Conservation (phyloP, 108 stramenopile species). For the Nitzschia putrida region DNA sequence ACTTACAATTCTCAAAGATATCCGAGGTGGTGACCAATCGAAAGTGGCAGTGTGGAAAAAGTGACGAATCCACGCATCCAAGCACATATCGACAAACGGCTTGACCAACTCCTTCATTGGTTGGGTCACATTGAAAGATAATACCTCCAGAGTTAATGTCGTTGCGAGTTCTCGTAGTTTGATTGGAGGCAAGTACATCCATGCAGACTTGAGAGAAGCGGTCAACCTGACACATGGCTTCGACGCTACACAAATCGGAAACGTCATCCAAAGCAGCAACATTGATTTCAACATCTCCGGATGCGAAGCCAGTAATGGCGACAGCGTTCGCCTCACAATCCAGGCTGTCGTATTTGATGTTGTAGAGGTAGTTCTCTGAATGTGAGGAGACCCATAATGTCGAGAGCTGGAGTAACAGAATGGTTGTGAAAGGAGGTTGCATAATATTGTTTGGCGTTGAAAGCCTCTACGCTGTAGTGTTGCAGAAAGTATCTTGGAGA, state of each 20-base stretch:
- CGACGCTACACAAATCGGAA: not conserved
- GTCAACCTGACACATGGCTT: not conserved
- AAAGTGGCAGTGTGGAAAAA: not conserved
- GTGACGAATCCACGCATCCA: not conserved
- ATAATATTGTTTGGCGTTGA: too few relatives aligned
- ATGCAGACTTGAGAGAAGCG: not conserved
- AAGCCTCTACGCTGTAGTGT: too few relatives aligned
- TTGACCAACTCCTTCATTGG: not conserved
- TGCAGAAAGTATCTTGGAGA: too few relatives aligned
- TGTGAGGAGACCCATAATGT: not conserved
- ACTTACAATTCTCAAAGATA: not conserved
- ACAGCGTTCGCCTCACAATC: not conserved
- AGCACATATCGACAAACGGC: not conserved
- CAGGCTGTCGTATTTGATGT: not conserved
- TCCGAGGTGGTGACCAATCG: not conserved
- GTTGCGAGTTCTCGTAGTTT: not conserved
- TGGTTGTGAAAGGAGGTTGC: too few relatives aligned
- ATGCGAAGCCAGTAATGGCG: not conserved
- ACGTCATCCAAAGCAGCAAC: not conserved
- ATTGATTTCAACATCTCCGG: not conserved
- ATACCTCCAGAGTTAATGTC: not conserved
- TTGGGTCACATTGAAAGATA: not conserved
- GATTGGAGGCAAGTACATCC: not conserved
- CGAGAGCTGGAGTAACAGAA: too few relatives aligned
- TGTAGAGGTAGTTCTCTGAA: not conserved